These are phyloP conservation scores for Coemansia sp. DNA, from an alignment of 192 early-diverging fungal species.

Conservation along the genomic window DNA sequence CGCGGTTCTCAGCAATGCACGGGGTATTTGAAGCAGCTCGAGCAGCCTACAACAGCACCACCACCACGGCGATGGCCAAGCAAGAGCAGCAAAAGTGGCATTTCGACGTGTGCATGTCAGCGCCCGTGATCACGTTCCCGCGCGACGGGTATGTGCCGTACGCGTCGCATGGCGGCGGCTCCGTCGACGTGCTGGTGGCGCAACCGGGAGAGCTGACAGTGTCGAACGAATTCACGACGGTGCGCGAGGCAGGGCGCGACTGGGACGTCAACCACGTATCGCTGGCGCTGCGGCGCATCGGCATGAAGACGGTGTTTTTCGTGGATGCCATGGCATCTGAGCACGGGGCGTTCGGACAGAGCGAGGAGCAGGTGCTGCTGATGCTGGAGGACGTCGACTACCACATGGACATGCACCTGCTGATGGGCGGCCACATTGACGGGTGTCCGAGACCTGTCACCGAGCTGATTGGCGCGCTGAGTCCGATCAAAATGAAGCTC, in stretches of 20 bases:
- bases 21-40: constrained; percentile 87
- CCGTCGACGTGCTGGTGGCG: constrained; percentile 68
- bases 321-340: constrained; percentile 46
- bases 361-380: constrained; percentile 56
- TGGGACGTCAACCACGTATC: constrained; percentile 65
- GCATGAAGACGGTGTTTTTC: constrained; percentile 60
- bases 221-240: constrained; percentile 70
- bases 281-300: constrained; percentile 64
- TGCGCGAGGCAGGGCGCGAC: constrained; percentile 50
- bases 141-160: constrained; percentile 55
- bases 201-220: constrained; percentile 90
- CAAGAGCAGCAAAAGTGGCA: constrained; percentile 76
- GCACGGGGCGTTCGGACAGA: constrained; percentile 55
- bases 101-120: constrained; percentile 83
- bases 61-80: too few relatives aligned
- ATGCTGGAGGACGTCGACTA: constrained; percentile 87
- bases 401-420: constrained; percentile 67
- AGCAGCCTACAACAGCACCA: constrained; percentile 77
- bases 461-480: constrained; percentile 67
- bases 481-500: constrained; percentile 77
- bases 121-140: constrained; percentile 88
- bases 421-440: constrained; percentile 58
- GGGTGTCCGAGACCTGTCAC: constrained; percentile 62
- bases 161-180: neutral
- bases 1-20: constrained; percentile 89